Evolutionary conservation across 2,329 filamentous ascomycete genomes (phyloP).

Genomic region (Pseudogymnoascus sp.): DNA sequence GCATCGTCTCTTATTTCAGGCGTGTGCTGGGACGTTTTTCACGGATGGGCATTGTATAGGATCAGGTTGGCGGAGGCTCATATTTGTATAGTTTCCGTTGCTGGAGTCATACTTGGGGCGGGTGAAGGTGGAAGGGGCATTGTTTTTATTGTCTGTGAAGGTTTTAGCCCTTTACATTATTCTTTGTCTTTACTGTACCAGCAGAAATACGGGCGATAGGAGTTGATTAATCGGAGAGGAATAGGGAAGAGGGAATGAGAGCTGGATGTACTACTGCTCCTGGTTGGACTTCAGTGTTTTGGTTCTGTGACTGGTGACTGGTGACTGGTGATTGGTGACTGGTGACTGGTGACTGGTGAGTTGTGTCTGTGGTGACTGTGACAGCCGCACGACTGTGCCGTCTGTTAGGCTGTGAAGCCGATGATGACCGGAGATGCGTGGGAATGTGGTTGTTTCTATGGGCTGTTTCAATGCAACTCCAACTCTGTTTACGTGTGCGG

Average conservation of each 20-base stretch:
- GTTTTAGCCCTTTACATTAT: conserved; percentile 6
- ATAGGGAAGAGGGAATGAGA: background rate
- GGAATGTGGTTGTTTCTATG: background rate
- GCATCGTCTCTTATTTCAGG: conserved; percentile 5
- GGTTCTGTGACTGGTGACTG: background rate
- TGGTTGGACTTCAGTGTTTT: background rate
- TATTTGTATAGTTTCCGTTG: conserved; percentile 7
- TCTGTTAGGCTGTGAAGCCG: no score
- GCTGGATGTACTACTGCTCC: background rate
- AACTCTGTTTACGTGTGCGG: background rate
- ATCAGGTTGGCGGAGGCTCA: conserved; percentile 5
- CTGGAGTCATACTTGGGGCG: background rate
- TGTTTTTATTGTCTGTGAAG: conserved; percentile 3
- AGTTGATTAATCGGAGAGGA: background rate
- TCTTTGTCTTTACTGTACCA: background rate
- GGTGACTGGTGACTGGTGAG: background rate
- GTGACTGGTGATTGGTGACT: background rate
- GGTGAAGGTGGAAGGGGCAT: background rate
- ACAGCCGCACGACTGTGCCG: background rate
- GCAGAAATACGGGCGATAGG: background rate
- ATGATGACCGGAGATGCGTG: background rate
- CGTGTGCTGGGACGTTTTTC: background rate
- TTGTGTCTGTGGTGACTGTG: background rate
- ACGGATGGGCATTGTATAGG: background rate
- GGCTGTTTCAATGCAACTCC: background rate